phyloP scores from a whole-genome alignment of 2,329 filamentous ascomycete species.

The Endoconidiophora laricicola region DNA sequence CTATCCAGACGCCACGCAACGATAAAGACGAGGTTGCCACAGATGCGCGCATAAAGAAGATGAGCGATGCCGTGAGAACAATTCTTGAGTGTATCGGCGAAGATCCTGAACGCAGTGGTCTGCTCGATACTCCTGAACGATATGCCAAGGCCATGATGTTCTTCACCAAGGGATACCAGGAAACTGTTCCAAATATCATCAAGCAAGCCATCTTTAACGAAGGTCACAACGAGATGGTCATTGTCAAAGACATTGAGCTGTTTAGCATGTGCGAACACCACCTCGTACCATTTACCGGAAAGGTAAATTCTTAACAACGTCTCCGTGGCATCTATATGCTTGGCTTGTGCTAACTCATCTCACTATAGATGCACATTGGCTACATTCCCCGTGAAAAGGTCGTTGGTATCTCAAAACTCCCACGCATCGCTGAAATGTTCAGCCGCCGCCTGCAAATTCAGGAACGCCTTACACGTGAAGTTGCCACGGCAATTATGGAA shows the following conservation, averaged over 20 bases:
- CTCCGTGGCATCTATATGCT: not conserved
- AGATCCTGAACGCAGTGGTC: conserved; percentile 47
- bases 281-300: conserved; percentile 87
- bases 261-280: conserved; percentile 95
- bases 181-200: conserved; percentile 81
- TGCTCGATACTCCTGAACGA: conserved; percentile 56
- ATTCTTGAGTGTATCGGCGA: conserved; percentile 54
- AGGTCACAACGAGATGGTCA: conserved; percentile 91
- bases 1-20: conserved; percentile 4
- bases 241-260: conserved; percentile 93
- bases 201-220: conserved; percentile 93
- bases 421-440: conserved; percentile 94
- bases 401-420: conserved; percentile 88
- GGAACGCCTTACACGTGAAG: conserved; percentile 89
- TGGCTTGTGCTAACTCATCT: not conserved
- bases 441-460: conserved; percentile 85
- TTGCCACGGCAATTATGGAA: conserved; percentile 84
- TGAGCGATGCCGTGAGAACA: conserved; percentile 46
- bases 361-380: conserved; percentile 80
- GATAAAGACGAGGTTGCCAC: conserved; percentile 11
- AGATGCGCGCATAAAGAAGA: conserved; percentile 33
- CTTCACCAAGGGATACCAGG: conserved; percentile 93
- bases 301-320: conserved; percentile 35
- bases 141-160: conserved; percentile 93
- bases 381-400: conserved; percentile 89